Base-by-base conservation (phyloP, 2,329 filamentous ascomycete genomes). In the Hymenoscyphus infarciens region DNA sequence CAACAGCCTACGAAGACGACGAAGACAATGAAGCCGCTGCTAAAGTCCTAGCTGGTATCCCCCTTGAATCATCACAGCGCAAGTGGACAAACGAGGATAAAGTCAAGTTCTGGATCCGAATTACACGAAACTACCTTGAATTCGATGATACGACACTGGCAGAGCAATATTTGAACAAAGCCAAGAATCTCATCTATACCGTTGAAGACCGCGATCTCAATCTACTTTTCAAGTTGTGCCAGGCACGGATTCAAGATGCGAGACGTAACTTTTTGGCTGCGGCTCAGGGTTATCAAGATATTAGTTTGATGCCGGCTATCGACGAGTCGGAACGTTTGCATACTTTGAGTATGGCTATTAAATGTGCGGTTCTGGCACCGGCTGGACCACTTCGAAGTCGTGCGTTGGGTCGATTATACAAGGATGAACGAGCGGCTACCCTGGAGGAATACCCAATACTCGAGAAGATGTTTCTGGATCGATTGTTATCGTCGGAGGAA, bases 391-490 rank as follows among this genome's bases (percentile, higher is more conserved):
- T 88, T 72, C 87, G 95, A 60, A 92, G 89, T 66, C 86, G 91
- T 56, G 87, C 88, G 53, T 83, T 99, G 19, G 91, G 87, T 4
- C 87, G 90, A 60, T 80, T 99, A 15, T 97, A 97, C 83, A 97
- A 96, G 76, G 95, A 99, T 76, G 95, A 98, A 68, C 86, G 95
- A 33, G 84, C 91, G 0, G 80, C 82, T 3, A 84, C 87, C 57
- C 84, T 95, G 1, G 85, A 88, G 35, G 91, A 98, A 77, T 94
- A 90, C 73, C 82, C 86, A 57, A 97, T 99, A 60, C 80, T 99
- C 15, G 95, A 98, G 80, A 98, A 98, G 81, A 98, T 99, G 86
- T 97, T 96, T 76, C 82, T 98, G 57, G 92, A 98, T 76, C 86
- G 93, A 5, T 81, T 99, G 3, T 82, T 99, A 57, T 85, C 86